phyloP scores from a whole-genome alignment of 148 eudicot genomes.

The Arbutus unedo region DNA sequence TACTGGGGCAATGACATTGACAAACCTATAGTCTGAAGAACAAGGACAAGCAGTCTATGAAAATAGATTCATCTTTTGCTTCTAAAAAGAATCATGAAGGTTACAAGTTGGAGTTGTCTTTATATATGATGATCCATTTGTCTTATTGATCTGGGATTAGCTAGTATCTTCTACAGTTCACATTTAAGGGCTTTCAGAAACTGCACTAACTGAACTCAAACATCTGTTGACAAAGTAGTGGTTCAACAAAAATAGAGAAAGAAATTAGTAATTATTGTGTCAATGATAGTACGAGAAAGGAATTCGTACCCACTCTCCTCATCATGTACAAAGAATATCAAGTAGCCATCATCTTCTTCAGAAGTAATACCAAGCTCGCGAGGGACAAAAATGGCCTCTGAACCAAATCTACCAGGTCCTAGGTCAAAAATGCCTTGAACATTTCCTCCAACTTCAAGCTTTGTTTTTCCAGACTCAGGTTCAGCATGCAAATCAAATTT shows the following conservation, averaged over 20 bases:
- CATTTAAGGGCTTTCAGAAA: not conserved
- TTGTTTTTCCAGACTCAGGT: conserved; percentile 61
- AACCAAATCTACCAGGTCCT: conserved; percentile 85
- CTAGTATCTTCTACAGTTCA: not conserved
- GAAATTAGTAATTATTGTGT: not conserved
- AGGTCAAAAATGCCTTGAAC: conserved; percentile 77
- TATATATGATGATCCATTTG: not conserved
- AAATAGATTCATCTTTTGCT: not conserved
- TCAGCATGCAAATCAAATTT: conserved; percentile 91
- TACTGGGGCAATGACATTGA: not conserved
- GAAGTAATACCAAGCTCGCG: conserved; percentile 50
- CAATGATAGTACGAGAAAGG: not conserved
- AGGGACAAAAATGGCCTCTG: conserved; percentile 91
- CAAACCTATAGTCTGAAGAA: not conserved
- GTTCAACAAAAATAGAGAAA: not conserved
- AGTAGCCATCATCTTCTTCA: conserved; percentile 97
- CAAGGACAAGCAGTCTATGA: not conserved
- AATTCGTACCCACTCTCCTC: conserved; percentile 68
- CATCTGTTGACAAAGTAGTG: not conserved
- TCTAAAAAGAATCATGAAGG: not conserved
- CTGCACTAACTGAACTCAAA: not conserved
- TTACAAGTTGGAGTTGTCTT: not conserved
- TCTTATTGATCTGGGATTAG: not conserved
- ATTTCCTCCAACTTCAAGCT: conserved; percentile 84
- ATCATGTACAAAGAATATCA: conserved; percentile 86